A percentile compares a stretch with the other conserved stretches of the same genome.
phyloP scores from a whole-genome alignment of 2,329 filamentous ascomycete genomes.

The Ceratocystis diversiconidia region DNA sequence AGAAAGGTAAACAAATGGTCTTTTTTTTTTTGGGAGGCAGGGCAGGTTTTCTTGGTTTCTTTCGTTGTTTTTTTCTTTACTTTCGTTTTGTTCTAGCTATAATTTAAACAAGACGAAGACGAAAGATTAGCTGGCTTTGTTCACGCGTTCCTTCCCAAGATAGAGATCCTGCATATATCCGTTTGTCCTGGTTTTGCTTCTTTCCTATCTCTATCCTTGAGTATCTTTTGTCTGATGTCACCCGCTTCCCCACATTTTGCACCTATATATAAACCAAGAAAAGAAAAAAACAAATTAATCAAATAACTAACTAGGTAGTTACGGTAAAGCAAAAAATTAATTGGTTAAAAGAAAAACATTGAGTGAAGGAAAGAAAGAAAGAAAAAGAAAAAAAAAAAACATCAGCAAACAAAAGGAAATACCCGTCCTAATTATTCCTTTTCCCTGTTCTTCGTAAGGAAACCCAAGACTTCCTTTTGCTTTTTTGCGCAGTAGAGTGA shows the following conservation, averaged over 20 bases:
- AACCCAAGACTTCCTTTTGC: too few species aligned
- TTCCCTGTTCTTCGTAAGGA: not conserved
- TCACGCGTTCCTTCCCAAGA: slow-evolving; percentile 11
- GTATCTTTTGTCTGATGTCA: too few species aligned
- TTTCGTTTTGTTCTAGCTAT: slow-evolving; percentile 5
- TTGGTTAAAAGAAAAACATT: not conserved
- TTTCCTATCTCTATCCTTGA: not conserved
- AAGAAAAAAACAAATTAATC: too few species aligned
- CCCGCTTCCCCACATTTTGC: too few species aligned
- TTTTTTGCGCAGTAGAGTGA: not conserved
- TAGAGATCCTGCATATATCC: too few species aligned
- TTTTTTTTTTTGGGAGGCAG: not conserved
- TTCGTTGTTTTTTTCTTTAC: not conserved
- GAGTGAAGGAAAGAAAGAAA: not conserved
- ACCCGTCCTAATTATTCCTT: not conserved
- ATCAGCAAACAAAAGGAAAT: too few species aligned
- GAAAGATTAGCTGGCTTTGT: not conserved
- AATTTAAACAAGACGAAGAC: not conserved
- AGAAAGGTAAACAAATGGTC: not conserved
- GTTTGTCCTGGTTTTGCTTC: not conserved
- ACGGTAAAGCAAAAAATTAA: too few species aligned
- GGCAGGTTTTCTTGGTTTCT: not conserved
- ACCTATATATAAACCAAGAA: too few species aligned
- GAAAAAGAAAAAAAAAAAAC: not conserved
- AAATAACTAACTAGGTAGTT: too few species aligned